Conservation (phyloP, 495 filamentous ascomycete species). For the Aspergillus nidulans region DNA sequence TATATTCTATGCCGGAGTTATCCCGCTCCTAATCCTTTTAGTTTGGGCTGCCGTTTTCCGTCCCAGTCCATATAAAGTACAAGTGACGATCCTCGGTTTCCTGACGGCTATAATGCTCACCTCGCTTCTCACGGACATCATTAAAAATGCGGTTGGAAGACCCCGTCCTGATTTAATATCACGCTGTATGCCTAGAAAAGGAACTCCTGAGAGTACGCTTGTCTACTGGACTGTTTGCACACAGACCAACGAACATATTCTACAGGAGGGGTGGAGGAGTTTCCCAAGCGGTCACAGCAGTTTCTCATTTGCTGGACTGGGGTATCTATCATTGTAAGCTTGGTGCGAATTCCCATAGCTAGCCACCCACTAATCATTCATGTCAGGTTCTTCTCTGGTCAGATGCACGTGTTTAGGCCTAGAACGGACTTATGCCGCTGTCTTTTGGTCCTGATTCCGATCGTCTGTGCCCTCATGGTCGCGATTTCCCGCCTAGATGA, state of each 20-base stretch:
- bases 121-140: conserved; percentile 77
- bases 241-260: conserved; percentile 64
- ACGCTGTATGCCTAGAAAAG: conserved; percentile 70
- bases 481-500: conserved; percentile 89
- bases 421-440: conserved; percentile 63
- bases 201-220: conserved; percentile 60
- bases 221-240: conserved; percentile 79
- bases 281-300: conserved; percentile 88
- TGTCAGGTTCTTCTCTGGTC: conserved; percentile 64
- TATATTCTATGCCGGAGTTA: conserved; percentile 67
- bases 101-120: conserved; percentile 72
- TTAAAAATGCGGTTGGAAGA: conserved; percentile 89
- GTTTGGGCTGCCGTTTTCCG: conserved; percentile 58
- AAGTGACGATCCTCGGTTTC: conserved; percentile 80
- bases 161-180: conserved; percentile 86
- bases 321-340: conserved; percentile 65
- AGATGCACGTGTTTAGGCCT: conserved; percentile 75
- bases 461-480: conserved; percentile 79
- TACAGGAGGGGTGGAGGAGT: conserved; percentile 91
- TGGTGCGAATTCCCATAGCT: neutral
- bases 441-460: conserved; percentile 55
- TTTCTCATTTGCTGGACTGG: conserved; percentile 81
- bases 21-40: conserved; percentile 64
- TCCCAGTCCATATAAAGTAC: conserved; percentile 70
- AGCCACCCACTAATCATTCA: neutral